Evolutionary conservation across 2,329 filamentous ascomycete species (phyloP).

Genomic region (Paecilomyces sp.): DNA sequence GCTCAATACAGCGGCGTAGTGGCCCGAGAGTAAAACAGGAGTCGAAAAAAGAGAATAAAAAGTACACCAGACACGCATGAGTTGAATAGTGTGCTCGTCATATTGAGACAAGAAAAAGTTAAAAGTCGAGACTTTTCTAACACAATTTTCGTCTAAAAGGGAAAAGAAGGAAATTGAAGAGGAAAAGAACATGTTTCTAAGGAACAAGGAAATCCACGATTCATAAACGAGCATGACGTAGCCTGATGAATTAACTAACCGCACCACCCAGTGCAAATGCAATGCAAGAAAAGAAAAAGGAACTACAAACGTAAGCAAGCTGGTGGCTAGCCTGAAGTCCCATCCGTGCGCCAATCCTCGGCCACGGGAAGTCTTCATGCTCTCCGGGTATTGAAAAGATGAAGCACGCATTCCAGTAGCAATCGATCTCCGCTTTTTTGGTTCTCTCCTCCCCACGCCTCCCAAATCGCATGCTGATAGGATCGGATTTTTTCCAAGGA

Average conservation of each 20-base stretch:
- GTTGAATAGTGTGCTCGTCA: background rate
- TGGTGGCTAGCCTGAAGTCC: slow-evolving; percentile 13
- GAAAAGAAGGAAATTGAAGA: slow-evolving; percentile 6
- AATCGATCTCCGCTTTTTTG: slow-evolving; percentile 7
- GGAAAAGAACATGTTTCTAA: slow-evolving; percentile 8
- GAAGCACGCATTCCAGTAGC: slow-evolving; percentile 16
- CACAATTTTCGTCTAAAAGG: slow-evolving; percentile 17
- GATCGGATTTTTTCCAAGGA: background rate
- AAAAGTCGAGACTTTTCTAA: slow-evolving; percentile 16
- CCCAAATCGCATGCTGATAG: background rate
- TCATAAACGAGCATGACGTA: background rate
- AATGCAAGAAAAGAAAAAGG: background rate
- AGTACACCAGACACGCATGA: background rate
- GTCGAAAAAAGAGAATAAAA: background rate
- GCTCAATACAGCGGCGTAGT: background rate
- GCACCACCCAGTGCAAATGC: slow-evolving; percentile 16
- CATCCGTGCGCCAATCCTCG: slow-evolving; percentile 1
- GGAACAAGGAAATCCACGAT: background rate
- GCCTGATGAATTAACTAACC: slow-evolving; percentile 1
- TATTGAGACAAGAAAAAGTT: slow-evolving; percentile 3
- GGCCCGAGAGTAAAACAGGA: background rate
- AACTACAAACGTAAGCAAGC: slow-evolving; percentile 10
- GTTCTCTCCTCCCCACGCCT: background rate
- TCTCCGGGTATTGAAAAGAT: slow-evolving; percentile 24
- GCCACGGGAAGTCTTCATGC: slow-evolving; percentile 6